Evolutionary conservation across 495 filamentous ascomycete genomes (phyloP), one percentile per base, ranked within the genome.

Genomic region (Aspergillus bridgeri): DNA sequence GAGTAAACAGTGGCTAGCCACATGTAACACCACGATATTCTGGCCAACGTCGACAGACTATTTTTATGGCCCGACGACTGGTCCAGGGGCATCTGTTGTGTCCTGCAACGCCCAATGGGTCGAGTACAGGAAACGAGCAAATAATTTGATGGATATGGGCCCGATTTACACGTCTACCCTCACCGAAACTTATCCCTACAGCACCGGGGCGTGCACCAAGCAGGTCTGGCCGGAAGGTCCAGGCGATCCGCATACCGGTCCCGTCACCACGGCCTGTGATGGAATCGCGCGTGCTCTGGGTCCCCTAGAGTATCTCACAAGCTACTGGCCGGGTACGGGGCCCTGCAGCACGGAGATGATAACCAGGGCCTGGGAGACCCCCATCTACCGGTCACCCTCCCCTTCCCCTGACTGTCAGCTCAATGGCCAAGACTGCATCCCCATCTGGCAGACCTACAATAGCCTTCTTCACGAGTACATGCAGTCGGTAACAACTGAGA

Each of bases 41-140:
- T 69, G 66, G 66, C 66, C 66, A 0, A 69, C 66, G 2, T 64
- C 66, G 2, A 69, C 66, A 4, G 42, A 69, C 50, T 69, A 69
- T 53, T 65, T 54, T 23, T 69, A 69, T 33, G 66, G 66, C 2
- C 66, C 66, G 13, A 69, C 66, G 3, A 58, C 57, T 13, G 66
- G 66, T 5, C 54, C 63, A 3, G 18, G 55, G 4, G 63, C 66
- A 7, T 59, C 66, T 6, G 63, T 43, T 5, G 66, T 69, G 5
- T 48, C 58, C n/a, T 69, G 66, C 27, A 65, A 64, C 27, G 66
- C 66, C 2, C 51, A 61, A 24, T 69, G 63, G 63, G 51, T 66
- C 18, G 50, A 69, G 54, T 64, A 59, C 20, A 47, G 27, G 1
- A 50, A 47, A 2, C 66, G 66, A 6, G 56, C 59, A 0, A 42